Evolutionary conservation across 805 yeast genomes (phyloP).

Genomic region (Metschnikowia dekortorum): DNA sequence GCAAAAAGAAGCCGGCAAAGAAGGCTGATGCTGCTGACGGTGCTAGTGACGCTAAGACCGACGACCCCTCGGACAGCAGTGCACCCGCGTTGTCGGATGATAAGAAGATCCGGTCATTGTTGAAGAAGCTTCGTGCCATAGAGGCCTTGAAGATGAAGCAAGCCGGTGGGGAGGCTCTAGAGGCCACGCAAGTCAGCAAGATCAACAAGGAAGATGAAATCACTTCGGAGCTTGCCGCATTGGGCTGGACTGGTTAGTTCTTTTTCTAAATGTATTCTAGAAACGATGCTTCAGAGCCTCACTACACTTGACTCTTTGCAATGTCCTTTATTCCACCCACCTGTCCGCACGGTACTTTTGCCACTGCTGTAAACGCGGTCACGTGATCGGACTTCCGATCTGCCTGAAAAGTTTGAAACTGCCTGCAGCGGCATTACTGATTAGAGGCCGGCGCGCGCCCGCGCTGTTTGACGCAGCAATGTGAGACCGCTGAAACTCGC

Average conservation of each 20-base stretch:
- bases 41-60: constrained; percentile 16
- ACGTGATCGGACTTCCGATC: background rate
- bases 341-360: no score
- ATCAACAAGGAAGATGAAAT: constrained; percentile 83
- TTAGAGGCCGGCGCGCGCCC: background rate
- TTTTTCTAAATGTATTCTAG: background rate
- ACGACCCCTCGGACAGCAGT: background rate
- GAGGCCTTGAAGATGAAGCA: constrained; percentile 84
- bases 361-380: background rate
- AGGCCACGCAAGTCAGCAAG: constrained; percentile 88
- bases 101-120: constrained; percentile 81
- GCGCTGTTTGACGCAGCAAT: constrained; percentile 2
- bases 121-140: constrained; percentile 94
- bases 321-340: background rate
- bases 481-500: background rate
- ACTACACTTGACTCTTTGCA: background rate
- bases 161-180: constrained; percentile 77
- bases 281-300: background rate
- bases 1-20: constrained; percentile 20
- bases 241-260: constrained; percentile 58
- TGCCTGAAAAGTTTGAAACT: background rate
- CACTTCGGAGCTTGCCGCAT: constrained; percentile 61
- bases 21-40: constrained; percentile 10
- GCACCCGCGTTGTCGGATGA: constrained; percentile 66
- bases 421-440: background rate